phyloP scores from a whole-genome alignment of 768 basidiomycete genomes.

The Lentinula aciculospora region DNA sequence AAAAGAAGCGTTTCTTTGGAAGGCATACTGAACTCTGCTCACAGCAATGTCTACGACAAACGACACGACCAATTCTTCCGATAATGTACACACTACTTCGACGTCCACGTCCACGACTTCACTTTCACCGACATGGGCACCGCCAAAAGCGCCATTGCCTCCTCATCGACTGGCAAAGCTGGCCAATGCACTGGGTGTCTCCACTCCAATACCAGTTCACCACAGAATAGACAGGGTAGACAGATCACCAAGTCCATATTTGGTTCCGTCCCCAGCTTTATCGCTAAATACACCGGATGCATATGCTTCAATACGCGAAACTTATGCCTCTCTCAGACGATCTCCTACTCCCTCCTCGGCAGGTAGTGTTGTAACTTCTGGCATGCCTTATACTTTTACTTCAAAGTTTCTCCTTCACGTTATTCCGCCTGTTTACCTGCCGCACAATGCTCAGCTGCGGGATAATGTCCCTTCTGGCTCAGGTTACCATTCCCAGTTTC shows the following conservation, averaged over 20 bases:
- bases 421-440: slow-evolving; percentile 69
- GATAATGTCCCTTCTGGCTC: slow-evolving; percentile 55
- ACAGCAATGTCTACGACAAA: slow-evolving; percentile 3
- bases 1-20: neutral
- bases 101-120: slow-evolving; percentile 16
- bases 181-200: slow-evolving; percentile 81
- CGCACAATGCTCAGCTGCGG: slow-evolving; percentile 41
- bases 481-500: slow-evolving; percentile 76
- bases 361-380: slow-evolving; percentile 19
- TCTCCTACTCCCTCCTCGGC: slow-evolving; percentile 48
- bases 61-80: slow-evolving; percentile 2
- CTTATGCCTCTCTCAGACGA: slow-evolving; percentile 27
- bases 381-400: slow-evolving; percentile 31
- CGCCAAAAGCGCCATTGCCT: slow-evolving; percentile 66
- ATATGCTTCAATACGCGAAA: slow-evolving; percentile 4
- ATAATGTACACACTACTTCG: neutral
- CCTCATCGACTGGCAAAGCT: slow-evolving; percentile 77
- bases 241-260: slow-evolving; percentile 1
- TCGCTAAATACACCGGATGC: slow-evolving; percentile 5
- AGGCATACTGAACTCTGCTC: neutral
- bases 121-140: slow-evolving; percentile 45
- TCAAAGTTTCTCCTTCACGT: slow-evolving; percentile 80
- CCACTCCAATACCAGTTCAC: slow-evolving; percentile 61
- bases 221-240: slow-evolving; percentile 5
- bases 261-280: slow-evolving; percentile 1